Conservation (phyloP, 805 yeast species). For the Millerozyma miso region DNA sequence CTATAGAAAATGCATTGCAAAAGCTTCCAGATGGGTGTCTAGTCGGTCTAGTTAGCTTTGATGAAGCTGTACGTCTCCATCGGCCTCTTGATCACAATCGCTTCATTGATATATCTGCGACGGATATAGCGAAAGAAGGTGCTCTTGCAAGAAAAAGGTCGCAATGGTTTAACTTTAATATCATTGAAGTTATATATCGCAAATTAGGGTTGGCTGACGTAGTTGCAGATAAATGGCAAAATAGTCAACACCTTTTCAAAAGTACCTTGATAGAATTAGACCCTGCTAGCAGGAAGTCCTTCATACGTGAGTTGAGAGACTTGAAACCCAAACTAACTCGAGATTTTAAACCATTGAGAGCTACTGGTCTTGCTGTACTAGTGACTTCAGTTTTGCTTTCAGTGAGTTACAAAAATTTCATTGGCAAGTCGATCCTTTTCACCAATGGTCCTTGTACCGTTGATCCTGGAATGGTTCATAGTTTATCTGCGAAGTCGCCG, state of each 20-base stretch:
- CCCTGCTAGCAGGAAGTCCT: slow-evolving; percentile 3
- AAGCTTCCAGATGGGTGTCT: slow-evolving; percentile 13
- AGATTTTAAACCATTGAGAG: slow-evolving; percentile 28
- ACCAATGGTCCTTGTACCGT: slow-evolving; percentile 37
- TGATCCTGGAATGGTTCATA: slow-evolving; percentile 33
- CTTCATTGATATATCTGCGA: not conserved
- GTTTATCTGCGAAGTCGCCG: slow-evolving; percentile 5
- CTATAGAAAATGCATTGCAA: slow-evolving; percentile 12
- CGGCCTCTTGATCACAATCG: slow-evolving; percentile 1
- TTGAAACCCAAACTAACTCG: slow-evolving; percentile 22
- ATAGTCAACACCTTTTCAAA: slow-evolving; percentile 8
- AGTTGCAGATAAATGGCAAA: slow-evolving; percentile 7
- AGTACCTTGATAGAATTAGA: slow-evolving; percentile 8
- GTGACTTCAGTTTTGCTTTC: slow-evolving; percentile 19
- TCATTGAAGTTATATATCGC: slow-evolving; percentile 1
- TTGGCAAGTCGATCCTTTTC: slow-evolving; percentile 27
- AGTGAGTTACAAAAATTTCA: slow-evolving; percentile 15
- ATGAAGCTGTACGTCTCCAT: slow-evolving; percentile 23
- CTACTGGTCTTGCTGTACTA: slow-evolving; percentile 33
- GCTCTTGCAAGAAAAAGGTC: not conserved
- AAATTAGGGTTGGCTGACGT: slow-evolving; percentile 2
- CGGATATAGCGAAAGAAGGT: not conserved
- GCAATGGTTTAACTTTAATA: not conserved
- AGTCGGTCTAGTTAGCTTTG: slow-evolving; percentile 26
- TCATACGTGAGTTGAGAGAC: slow-evolving; percentile 9